Percentiles rank a stretch among this genome's conserved stretches.
phyloP scores from a whole-genome alignment of 306 rosid species.

The Purshia tridentata region DNA sequence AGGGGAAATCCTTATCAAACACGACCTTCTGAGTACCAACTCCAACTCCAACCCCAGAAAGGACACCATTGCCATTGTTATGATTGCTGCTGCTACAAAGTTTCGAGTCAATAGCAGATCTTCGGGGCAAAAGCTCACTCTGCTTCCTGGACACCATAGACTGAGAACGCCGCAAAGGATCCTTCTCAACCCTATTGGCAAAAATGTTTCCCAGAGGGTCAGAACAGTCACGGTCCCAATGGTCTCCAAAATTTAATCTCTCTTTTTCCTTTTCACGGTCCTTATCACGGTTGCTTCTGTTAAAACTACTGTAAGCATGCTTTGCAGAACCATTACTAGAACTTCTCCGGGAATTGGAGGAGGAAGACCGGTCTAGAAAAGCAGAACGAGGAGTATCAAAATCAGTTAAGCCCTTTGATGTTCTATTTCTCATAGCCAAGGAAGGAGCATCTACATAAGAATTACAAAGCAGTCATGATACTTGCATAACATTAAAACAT shows the following conservation, averaged over 20 bases:
- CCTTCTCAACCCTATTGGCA: slow-evolving; percentile 72
- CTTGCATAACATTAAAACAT: neutral
- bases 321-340: slow-evolving; percentile 82
- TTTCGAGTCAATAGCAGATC: slow-evolving; percentile 55
- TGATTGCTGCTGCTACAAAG: slow-evolving; percentile 43
- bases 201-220: slow-evolving; percentile 67
- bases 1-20: slow-evolving; percentile 94
- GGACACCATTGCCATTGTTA: slow-evolving; percentile 54
- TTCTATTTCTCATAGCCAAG: slow-evolving; percentile 57
- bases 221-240: slow-evolving; percentile 73
- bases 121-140: slow-evolving; percentile 50
- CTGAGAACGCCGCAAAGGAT: slow-evolving; percentile 72
- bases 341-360: slow-evolving; percentile 76
- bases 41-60: slow-evolving; percentile 44
- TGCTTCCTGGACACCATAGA: slow-evolving; percentile 82
- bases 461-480: slow-evolving; percentile 15
- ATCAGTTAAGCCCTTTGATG: slow-evolving; percentile 59
- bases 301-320: slow-evolving; percentile 94
- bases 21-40: slow-evolving; percentile 67
- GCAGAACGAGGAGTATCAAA: slow-evolving; percentile 73
- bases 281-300: slow-evolving; percentile 88
- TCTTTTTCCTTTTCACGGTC: slow-evolving; percentile 97
- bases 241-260: slow-evolving; percentile 58
- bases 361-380: slow-evolving; percentile 76
- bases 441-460: slow-evolving; percentile 59